phyloP scores from a whole-genome alignment of 768 basidiomycete genomes.

The Leccinum olivaceopallidum region DNA sequence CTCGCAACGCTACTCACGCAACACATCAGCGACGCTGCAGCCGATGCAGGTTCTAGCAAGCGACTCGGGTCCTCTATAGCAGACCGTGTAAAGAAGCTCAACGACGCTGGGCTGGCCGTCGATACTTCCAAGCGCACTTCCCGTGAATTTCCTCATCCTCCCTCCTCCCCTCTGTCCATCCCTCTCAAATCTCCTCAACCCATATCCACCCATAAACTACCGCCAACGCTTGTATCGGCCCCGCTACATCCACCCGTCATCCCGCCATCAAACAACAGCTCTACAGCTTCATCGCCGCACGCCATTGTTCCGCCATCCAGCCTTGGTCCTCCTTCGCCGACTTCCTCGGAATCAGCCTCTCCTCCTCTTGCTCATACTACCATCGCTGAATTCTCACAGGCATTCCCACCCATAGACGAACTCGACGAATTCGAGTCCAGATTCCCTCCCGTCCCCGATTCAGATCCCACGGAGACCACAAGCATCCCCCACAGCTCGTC shows the following conservation, averaged over 20 bases:
- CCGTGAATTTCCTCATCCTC: constrained; percentile 47
- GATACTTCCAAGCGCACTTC: constrained; percentile 58
- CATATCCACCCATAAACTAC: constrained; percentile 40
- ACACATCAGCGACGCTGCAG: constrained; percentile 13
- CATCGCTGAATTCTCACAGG: constrained; percentile 58
- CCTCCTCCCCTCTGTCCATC: constrained; percentile 30
- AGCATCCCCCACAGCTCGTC: constrained; percentile 10
- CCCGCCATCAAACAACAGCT: constrained; percentile 30
- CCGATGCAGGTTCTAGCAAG: constrained; percentile 37
- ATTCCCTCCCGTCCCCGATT: constrained; percentile 50
- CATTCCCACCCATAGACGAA: constrained; percentile 81
- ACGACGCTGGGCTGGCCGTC: constrained; percentile 68
- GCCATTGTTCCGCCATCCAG: constrained; percentile 68
- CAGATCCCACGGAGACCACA: constrained; percentile 39
- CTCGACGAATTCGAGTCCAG: constrained; percentile 56
- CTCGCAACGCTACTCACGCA: constrained; percentile 12
- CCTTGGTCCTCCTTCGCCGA: constrained; percentile 75
- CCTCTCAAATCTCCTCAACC: constrained; percentile 33
- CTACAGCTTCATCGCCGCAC: constrained; percentile 51
- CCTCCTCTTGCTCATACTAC: constrained; percentile 44
- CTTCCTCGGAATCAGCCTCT: constrained; percentile 67
- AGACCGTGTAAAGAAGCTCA: constrained; percentile 75
- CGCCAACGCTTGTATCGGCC: constrained; percentile 36
- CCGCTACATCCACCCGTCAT: constrained; percentile 23
- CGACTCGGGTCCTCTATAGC: constrained; percentile 71